Base-by-base conservation (phyloP, 108 stramenopile genomes). In the Heterococcus sp. region DNA sequence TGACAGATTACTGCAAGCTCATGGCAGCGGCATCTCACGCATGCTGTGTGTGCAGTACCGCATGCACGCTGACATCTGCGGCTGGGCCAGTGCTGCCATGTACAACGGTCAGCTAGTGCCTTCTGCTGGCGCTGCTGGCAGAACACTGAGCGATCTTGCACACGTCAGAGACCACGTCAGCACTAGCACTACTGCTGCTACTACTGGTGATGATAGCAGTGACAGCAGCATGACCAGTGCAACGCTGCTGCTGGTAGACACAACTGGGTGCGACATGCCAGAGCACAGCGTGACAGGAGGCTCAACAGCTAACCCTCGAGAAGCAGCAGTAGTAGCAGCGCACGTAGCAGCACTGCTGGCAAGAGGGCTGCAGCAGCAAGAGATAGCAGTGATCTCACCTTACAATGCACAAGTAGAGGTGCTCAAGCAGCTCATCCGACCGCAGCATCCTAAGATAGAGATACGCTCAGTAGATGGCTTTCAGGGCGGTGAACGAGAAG, bases 391-490 rank as follows among this genome's bases (percentile, higher is more conserved):
- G 26, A 96, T 99, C 71, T 93, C 97, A 21, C 98, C 98, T 1
- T 98, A 98, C 92, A 97, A 97, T 87, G 99, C 94, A 28, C 99
- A 99, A 84, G 95, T 83, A 73, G 97, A 97, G 76, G 67, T 93
- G 72, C 74, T 93, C 3, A 80, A 96, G 32, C 82, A 92, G 27
- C 86, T 73, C 46, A 40, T 88, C 38, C 86, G 94, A 3, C 79
- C 91, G 46, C 72, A 80, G 0, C 39, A 78, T 29, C 89, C 93
- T 14, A 91, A 86, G 11, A 70, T 98, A 68, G 95, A 97, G 66
- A 93, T 97, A 33, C 89, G 93, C 29, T 92, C 93, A 36, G 97
- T 99, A 5, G 99, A 99, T 86, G 96, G 97, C 8, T 98, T 97
- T 71, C 99, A 99, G 78, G 99, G 97, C 11, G 97, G 97, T 8